Conservation (phyloP, 495 filamentous ascomycete species). For the Collariella sp. region DNA sequence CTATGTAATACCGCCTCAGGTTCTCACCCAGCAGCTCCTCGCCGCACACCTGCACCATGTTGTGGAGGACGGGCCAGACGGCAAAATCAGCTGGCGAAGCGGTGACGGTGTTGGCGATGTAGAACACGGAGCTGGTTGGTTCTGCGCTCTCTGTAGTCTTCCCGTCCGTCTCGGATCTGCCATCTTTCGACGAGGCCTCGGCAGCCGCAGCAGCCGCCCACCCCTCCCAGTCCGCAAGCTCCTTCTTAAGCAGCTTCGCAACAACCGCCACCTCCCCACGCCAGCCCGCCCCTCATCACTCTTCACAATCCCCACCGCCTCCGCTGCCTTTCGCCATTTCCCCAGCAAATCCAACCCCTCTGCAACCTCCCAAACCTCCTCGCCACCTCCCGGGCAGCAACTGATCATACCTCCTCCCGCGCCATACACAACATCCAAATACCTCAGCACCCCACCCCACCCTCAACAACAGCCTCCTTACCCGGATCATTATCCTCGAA, state of each 20-base stretch:
- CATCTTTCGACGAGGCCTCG: too few relatives aligned
- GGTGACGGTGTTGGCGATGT: slow-evolving; percentile 48
- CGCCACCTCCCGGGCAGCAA: slow-evolving; percentile 26
- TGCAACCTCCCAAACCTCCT: slow-evolving; percentile 32
- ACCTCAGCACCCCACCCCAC: slow-evolving; percentile 45
- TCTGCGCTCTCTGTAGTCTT: background rate
- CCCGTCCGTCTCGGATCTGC: background rate
- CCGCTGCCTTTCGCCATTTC: slow-evolving; percentile 22
- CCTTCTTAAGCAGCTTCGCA: slow-evolving; percentile 5
- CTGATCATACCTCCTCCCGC: slow-evolving; percentile 21
- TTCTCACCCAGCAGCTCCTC: slow-evolving; percentile 18
- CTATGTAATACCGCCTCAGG: slow-evolving; percentile 46
- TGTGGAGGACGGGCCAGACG: slow-evolving; percentile 60
- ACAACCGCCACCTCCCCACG: background rate
- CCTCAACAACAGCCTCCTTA: slow-evolving; percentile 36
- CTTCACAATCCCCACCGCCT: slow-evolving; percentile 7
- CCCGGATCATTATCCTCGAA: slow-evolving; percentile 48
- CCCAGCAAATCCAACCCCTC: slow-evolving; percentile 30
- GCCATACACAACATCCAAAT: slow-evolving; percentile 46
- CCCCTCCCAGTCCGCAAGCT: slow-evolving; percentile 20
- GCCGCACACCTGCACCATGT: slow-evolving; percentile 37
- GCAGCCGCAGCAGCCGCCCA: slow-evolving; percentile 11
- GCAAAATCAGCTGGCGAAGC: slow-evolving; percentile 62
- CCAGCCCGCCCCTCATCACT: background rate
- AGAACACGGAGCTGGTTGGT: slow-evolving; percentile 3